phyloP scores from a whole-genome alignment of 192 early-diverging fungal species.

The Jimgerdemannia lactiflua region DNA sequence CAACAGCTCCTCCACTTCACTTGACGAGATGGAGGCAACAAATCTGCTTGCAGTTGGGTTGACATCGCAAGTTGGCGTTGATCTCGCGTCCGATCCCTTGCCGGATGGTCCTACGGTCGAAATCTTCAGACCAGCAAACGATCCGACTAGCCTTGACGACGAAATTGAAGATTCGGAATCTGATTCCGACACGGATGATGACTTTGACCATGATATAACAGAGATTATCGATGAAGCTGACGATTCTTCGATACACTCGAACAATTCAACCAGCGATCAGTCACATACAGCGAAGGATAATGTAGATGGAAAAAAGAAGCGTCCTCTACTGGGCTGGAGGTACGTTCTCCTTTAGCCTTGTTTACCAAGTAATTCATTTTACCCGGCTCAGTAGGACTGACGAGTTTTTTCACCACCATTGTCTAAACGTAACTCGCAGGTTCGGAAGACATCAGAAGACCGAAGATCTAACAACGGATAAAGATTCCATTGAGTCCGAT shows the following conservation, averaged over 20 bases:
- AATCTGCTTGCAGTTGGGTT: background rate
- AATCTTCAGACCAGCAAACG: background rate
- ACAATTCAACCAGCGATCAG: background rate
- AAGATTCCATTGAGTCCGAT: background rate
- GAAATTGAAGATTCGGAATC: background rate
- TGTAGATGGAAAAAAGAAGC: constrained; percentile 7
- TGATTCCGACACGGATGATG: constrained; percentile 6
- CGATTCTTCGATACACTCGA: constrained; percentile 1
- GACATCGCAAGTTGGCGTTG: background rate
- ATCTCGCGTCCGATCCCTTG: background rate
- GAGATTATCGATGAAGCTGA: background rate
- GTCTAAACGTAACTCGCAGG: background rate
- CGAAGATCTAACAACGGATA: background rate
- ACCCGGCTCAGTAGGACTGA: no score
- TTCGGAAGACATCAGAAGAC: background rate
- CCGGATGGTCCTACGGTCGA: background rate
- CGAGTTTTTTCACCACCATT: no score
- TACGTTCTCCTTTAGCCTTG: no score
- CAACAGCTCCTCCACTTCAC: background rate
- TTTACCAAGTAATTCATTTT: no score
- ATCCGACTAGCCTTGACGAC: background rate
- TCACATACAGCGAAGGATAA: constrained; percentile 10
- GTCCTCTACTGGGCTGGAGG: background rate
- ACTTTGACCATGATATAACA: background rate
- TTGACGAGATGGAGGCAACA: constrained; percentile 1